phyloP scores from a whole-genome alignment of 1,284 basidiomycete species.

The Sporisorium iseilematis-ciliati region DNA sequence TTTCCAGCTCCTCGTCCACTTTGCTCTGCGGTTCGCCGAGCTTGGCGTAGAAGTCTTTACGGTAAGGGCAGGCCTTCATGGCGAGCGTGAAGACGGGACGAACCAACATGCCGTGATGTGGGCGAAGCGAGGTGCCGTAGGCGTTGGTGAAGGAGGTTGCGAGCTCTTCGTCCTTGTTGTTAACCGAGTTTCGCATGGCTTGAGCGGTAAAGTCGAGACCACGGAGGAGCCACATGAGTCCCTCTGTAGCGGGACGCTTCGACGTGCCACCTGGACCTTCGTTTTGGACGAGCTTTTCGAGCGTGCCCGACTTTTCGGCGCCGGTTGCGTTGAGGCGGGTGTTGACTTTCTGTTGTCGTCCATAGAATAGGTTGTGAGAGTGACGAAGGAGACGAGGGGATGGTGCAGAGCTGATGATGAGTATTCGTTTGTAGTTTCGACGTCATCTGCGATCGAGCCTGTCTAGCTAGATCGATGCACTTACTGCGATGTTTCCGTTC shows the following conservation, averaged over 20 bases:
- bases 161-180: conserved; percentile 80
- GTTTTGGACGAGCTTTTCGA: conserved; percentile 85
- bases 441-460: no score
- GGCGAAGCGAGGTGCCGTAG: conserved; percentile 85
- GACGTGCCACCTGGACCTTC: conserved; percentile 82
- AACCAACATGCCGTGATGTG: conserved; percentile 89
- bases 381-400: no score
- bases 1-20: conserved; percentile 78
- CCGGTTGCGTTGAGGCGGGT: conserved; percentile 79
- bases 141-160: conserved; percentile 81
- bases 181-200: conserved; percentile 81
- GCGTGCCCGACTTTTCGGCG: conserved; percentile 76
- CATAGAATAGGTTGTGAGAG: no score
- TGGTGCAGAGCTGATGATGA: neutral
- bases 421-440: neutral
- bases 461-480: conserved; percentile 9
- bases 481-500: conserved; percentile 84
- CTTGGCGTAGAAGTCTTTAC: conserved; percentile 88
- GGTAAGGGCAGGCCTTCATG: conserved; percentile 96
- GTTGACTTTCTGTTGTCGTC: conserved; percentile 73
- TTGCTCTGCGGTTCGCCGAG: conserved; percentile 80
- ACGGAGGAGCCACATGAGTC: conserved; percentile 90
- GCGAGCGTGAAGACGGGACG: conserved; percentile 89
- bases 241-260: conserved; percentile 88
- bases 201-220: conserved; percentile 91